A percentile compares a stretch with the other conserved stretches of the same genome.
These are phyloP conservation scores for Mortierella sp. DNA, from an alignment of 371 early-diverging fungal genomes.

Conservation along the genomic window DNA sequence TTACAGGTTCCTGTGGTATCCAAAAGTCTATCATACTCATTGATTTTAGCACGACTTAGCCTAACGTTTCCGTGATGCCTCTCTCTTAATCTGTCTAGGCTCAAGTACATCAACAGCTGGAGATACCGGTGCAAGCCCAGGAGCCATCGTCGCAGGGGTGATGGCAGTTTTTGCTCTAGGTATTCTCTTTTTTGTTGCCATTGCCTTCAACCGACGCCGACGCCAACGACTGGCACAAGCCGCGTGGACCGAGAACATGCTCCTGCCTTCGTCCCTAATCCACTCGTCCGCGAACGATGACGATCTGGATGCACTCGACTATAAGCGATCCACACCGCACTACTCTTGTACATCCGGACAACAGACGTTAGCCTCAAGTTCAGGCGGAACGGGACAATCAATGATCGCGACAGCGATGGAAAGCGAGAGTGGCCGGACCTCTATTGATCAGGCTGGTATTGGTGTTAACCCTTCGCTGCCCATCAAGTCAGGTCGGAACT, in stretches of 20 bases:
- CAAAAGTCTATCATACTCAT: too few relatives aligned
- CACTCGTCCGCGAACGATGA: constrained; percentile 29
- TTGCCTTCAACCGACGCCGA: constrained; percentile 33
- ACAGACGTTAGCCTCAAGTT: too few relatives aligned
- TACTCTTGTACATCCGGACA: not conserved
- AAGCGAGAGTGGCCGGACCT: too few relatives aligned
- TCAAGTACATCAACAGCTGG: not conserved
- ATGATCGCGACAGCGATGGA: too few relatives aligned
- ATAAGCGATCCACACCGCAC: constrained; percentile 27
- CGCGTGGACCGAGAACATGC: constrained; percentile 47
- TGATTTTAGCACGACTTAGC: not conserved
- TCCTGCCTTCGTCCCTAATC: constrained; percentile 31
- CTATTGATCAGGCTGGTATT: too few relatives aligned
- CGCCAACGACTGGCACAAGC: constrained; percentile 31
- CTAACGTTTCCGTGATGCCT: not conserved
- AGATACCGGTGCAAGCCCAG: constrained; percentile 16
- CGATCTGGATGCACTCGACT: constrained; percentile 37
- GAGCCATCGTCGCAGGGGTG: constrained; percentile 27
- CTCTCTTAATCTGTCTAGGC: not conserved
- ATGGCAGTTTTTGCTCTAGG: constrained; percentile 27
- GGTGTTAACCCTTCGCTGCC: too few relatives aligned
- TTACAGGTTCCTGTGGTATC: too few relatives aligned
- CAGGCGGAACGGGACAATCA: too few relatives aligned
- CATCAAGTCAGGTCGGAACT: too few relatives aligned
- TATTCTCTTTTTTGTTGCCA: constrained; percentile 28